These are phyloP conservation scores for Gillenia trifoliata DNA, from an alignment of 306 rosid genomes.

Conservation along the genomic window DNA sequence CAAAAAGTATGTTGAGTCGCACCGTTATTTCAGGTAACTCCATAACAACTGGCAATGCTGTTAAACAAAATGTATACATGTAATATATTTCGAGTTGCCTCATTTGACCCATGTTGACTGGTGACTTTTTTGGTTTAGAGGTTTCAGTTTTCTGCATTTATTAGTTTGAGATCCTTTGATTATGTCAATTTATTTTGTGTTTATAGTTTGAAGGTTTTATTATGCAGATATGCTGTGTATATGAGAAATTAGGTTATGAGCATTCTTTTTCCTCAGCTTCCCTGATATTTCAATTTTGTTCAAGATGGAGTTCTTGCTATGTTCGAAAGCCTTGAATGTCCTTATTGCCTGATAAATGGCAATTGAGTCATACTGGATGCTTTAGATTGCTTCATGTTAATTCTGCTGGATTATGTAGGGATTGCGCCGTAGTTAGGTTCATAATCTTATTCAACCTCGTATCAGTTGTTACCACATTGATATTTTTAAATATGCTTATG, in stretches of 20 bases:
- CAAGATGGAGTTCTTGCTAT: neutral
- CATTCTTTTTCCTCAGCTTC: neutral
- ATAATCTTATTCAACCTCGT: neutral
- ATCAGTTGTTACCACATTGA: neutral
- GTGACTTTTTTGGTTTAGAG: neutral
- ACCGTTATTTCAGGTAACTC: constrained; percentile 79
- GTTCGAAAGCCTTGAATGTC: neutral
- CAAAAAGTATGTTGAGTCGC: constrained; percentile 87
- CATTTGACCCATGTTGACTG: neutral
- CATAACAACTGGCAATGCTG: neutral
- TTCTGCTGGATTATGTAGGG: neutral
- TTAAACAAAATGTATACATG: neutral
- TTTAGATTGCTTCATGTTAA: neutral
- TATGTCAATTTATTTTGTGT: neutral
- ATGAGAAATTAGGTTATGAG: neutral
- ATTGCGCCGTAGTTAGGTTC: neutral
- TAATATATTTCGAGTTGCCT: neutral
- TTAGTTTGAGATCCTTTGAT: neutral
- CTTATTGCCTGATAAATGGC: neutral
- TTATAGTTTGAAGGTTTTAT: neutral
- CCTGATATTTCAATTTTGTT: neutral
- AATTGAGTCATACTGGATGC: neutral
- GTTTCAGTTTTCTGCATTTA: neutral
- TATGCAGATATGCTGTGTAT: neutral
- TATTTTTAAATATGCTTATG: neutral